phyloP scores from a whole-genome alignment of 2,329 filamentous ascomycete species.

The Harringtonia lauricola region DNA sequence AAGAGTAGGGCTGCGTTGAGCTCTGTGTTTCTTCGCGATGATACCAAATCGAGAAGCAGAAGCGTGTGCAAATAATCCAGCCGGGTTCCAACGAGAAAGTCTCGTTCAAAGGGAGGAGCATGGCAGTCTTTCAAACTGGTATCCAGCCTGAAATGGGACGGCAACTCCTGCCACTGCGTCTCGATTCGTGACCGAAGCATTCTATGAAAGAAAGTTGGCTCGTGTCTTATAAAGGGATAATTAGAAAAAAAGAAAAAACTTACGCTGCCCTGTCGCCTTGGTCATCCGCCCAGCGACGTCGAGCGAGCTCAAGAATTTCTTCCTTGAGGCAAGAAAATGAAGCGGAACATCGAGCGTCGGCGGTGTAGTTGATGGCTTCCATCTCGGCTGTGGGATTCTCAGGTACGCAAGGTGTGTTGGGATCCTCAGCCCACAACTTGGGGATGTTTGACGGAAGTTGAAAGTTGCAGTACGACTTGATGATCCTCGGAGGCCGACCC shows the following conservation, averaged over 20 bases:
- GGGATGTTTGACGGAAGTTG: no score
- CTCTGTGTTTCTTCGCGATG: background rate
- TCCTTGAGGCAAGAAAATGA: background rate
- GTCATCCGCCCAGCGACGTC: background rate
- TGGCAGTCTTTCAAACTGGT: no score
- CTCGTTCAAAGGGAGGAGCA: no score
- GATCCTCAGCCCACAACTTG: background rate
- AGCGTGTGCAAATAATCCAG: background rate
- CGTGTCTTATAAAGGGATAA: no score
- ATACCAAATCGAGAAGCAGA: background rate
- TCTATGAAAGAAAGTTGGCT: no score
- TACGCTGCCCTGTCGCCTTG: no score
- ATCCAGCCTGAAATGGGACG: no score
- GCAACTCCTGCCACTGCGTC: no score
- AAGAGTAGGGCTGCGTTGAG: background rate
- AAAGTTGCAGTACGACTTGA: background rate
- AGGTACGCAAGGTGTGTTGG: background rate
- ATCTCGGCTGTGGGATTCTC: background rate
- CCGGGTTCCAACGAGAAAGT: no score
- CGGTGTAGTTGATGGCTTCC: background rate
- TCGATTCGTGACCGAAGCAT: no score
- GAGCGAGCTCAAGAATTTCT: background rate
- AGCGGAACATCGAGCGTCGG: background rate
- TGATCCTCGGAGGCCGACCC: background rate
- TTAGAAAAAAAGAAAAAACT: no score